Base-by-base conservation (phyloP, 2,329 filamentous ascomycete genomes). In the Ceratocystis diversiconidia region DNA sequence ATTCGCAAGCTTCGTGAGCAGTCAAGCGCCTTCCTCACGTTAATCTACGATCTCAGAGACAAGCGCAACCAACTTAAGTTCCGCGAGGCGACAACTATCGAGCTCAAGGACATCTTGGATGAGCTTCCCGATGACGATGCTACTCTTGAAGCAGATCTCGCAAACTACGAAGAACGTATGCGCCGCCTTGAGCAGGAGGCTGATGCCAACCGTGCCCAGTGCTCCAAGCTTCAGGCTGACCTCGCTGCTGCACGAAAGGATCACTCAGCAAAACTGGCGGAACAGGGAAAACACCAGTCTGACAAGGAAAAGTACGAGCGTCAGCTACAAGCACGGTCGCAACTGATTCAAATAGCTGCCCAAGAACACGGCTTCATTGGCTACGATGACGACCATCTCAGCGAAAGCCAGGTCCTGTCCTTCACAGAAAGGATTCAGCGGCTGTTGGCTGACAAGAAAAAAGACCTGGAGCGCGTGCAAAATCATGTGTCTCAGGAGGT, bases 251-350 rank as follows among this genome's bases (percentile, higher is more conserved):
- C 77, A 6, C 79, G 82, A 43, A 76, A 73, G 46, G 73, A 78
- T 3, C 73, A 83, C 52, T 80, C 80, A 0, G 70, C 72, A 25
- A 85, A 85, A 70, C 77, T 83, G 46, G 77, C 82, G 0, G 87
- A 91, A 70, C 81, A 85, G 70, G 92, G 92, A 55, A 89, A 87
- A 70, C 85, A 87, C 70, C 84, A 94, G 74, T 92, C 92, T 1
- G 87, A 96, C 72, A 91, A 92, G 76, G 87, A 89, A 68, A 89
- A 88, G 71, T 90, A 94, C 72, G 90, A 96, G 72, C 84, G 87
- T 3, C 89, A 96, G 69, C 73, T 96, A 2, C 79, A 84, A 70
- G 79, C 82, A 57, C 87, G 92, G 48, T 81, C 87, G 71, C 80
- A 82, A 8, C 82, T 95, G 73, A 85, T 96, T 65, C 90, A 86